Evolutionary conservation across 495 filamentous ascomycete species (phyloP).

Genomic region (Lasiosphaeriaceae sp.): DNA sequence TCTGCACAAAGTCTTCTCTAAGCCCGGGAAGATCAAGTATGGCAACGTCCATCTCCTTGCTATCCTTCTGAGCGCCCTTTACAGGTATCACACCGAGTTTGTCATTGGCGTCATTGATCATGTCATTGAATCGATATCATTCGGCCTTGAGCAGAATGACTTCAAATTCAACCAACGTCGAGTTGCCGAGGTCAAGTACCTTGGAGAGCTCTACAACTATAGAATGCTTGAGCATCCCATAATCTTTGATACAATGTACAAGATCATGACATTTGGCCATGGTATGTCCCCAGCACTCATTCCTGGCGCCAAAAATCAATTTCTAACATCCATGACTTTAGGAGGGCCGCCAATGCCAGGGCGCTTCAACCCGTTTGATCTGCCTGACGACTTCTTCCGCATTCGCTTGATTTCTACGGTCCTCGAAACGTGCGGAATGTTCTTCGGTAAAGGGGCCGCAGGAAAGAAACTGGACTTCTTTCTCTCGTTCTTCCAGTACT

Average conservation of each 20-base stretch:
- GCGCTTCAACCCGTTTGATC: slow-evolving; percentile 68
- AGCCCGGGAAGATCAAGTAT: slow-evolving; percentile 95
- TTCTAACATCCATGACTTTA: slow-evolving; percentile 34
- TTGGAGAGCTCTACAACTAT: slow-evolving; percentile 97
- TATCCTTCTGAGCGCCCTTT: slow-evolving; percentile 81
- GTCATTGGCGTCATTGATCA: slow-evolving; percentile 85
- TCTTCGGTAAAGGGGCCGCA: slow-evolving; percentile 87
- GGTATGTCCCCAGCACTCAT: slow-evolving; percentile 37
- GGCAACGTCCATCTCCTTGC: slow-evolving; percentile 94
- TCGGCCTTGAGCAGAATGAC: slow-evolving; percentile 91
- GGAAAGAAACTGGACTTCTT: slow-evolving; percentile 99
- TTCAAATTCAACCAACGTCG: slow-evolving; percentile 98
- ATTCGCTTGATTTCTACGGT: slow-evolving; percentile 84
- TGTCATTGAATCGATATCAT: slow-evolving; percentile 78
- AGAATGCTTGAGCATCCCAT: slow-evolving; percentile 94
- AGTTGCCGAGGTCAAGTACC: slow-evolving; percentile 92
- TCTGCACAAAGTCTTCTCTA: slow-evolving; percentile 87
- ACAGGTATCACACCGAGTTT: slow-evolving; percentile 89
- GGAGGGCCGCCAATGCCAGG: slow-evolving; percentile 79
- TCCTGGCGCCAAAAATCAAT: slow-evolving; percentile 6
- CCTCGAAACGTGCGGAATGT: slow-evolving; percentile 93
- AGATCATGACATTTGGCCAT: slow-evolving; percentile 88
- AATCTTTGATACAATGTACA: slow-evolving; percentile 93
- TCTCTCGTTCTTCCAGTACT: slow-evolving; percentile 96
- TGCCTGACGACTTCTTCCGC: slow-evolving; percentile 93